Conservation (phyloP, 2,329 filamentous ascomycete genomes). For the Claviceps sorghi region DNA sequence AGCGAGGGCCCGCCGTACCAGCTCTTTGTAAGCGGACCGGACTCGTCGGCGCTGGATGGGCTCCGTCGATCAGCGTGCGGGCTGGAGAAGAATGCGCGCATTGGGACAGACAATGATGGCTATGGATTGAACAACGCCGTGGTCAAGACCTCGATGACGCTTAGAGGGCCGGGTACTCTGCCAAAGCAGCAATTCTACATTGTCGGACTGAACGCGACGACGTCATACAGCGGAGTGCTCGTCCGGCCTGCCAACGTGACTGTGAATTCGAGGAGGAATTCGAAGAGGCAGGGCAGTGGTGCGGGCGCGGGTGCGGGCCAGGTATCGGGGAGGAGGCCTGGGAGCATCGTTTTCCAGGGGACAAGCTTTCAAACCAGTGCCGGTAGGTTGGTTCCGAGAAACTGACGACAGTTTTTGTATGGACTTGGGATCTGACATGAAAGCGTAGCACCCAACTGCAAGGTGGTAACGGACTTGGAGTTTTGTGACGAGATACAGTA, state of each 20-base stretch:
- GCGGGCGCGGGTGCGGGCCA: too few relatives aligned
- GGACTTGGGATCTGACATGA: not conserved
- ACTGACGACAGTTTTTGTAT: not conserved
- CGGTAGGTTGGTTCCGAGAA: constrained; percentile 34
- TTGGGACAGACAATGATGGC: constrained; percentile 38
- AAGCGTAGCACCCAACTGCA: constrained; percentile 58
- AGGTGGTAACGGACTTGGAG: constrained; percentile 69
- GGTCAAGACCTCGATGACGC: constrained; percentile 52
- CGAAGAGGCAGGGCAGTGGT: constrained; percentile 18
- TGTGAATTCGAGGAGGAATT: constrained; percentile 27
- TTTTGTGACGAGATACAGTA: constrained; percentile 87
- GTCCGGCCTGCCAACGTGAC: constrained; percentile 43
- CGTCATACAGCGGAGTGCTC: constrained; percentile 58
- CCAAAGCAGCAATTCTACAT: constrained; percentile 86
- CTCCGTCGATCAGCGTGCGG: constrained; percentile 74
- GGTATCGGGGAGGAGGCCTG: constrained; percentile 36
- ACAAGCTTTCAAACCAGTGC: constrained; percentile 67
- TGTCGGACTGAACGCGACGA: constrained; percentile 55
- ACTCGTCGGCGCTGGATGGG: constrained; percentile 48
- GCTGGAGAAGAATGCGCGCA: constrained; percentile 49
- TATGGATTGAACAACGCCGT: constrained; percentile 10
- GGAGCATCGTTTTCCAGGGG: constrained; percentile 57
- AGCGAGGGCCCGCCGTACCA: constrained; percentile 47
- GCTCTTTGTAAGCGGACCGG: constrained; percentile 58
- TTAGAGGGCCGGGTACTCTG: constrained; percentile 46